Evolutionary conservation across 352 stramenopile genomes (phyloP), one percentile per base, ranked within the genome.

Genomic region (Blastocystis sp.): DNA sequence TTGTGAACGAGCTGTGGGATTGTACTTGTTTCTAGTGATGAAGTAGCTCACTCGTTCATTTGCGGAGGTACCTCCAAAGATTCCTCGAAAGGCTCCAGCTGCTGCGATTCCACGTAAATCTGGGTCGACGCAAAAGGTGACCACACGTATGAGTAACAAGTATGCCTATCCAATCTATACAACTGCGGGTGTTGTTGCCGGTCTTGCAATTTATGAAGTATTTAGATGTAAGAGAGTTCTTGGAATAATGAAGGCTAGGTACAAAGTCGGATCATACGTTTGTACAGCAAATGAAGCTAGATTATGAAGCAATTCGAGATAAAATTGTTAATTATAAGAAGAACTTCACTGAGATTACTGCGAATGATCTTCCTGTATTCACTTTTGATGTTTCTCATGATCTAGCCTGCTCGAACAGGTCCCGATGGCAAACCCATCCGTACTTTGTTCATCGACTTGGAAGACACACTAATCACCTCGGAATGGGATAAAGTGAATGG

Each of bases 41-140:
- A n/a, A 35, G 16, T 57, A 78, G 66, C 21, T 78, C 2, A 35
- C 14, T n/a, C 66, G 66, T 58, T 78, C 66, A 39, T 78, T 78
- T 29, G 66, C 66, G 14, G 66, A 78, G 29, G 66, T 24, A 35
- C 9, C 35, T 14, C 66, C 66, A 1, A 56, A 78, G 42, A 78
- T 78, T 58, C 66, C 66, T 11, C 66, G 66, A 12, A 57, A 56
- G 66, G 11, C 66, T 21, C 11, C 29, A 12, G 6, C 66, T 29
- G 66, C 37, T 12, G 32, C 66, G 24, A 27, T 78, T 58, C 66
- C 66, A 19, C 35, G 66, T 5, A 78, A 78, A 32, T 29, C 32
- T 21, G n/a, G 19, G 12, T 29, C 11, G 19, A 11, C 16, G 19
- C 32, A 7, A 49, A 56, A 78, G 32, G 37, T 58, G n/a, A 16